These are phyloP conservation scores for Colletotrichum sp. DNA, from an alignment of 2,329 filamentous ascomycete genomes.

Conservation along the genomic window DNA sequence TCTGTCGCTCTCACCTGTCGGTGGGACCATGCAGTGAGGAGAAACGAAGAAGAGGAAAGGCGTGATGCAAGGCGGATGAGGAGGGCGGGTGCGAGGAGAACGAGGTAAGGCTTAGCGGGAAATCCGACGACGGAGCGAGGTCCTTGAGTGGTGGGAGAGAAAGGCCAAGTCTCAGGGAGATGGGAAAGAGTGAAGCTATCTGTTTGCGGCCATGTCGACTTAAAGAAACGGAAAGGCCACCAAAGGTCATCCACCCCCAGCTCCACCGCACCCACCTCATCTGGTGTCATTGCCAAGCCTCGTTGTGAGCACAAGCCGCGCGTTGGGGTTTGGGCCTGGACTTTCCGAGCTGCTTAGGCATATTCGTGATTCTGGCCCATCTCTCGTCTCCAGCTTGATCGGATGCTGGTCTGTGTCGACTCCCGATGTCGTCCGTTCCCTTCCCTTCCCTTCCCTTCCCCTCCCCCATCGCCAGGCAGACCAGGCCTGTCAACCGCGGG, in stretches of 20 bases:
- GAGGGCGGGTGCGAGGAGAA: background rate
- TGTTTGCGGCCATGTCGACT: conserved; percentile 15
- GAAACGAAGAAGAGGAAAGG: background rate
- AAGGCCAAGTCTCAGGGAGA: background rate
- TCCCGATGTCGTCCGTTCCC: background rate
- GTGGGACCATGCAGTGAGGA: background rate
- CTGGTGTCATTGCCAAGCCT: background rate
- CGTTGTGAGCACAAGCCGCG: background rate
- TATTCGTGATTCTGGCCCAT: background rate
- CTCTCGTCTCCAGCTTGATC: background rate
- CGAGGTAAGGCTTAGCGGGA: conserved; percentile 19
- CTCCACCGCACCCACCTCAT: background rate
- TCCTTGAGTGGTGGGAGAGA: background rate
- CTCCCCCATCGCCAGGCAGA: background rate
- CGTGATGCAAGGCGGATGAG: background rate
- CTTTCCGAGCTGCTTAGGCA: background rate
- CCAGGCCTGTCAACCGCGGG: background rate
- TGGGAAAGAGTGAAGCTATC: background rate
- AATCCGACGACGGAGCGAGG: background rate
- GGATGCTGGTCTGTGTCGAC: conserved; percentile 14
- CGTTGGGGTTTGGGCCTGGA: background rate
- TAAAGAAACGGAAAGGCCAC: background rate
- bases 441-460: background rate
- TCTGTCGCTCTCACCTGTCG: background rate
- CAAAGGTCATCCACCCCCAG: background rate